These are phyloP conservation scores for Penicillium soppii DNA, from an alignment of 495 filamentous ascomycete genomes.

Conservation along the genomic window DNA sequence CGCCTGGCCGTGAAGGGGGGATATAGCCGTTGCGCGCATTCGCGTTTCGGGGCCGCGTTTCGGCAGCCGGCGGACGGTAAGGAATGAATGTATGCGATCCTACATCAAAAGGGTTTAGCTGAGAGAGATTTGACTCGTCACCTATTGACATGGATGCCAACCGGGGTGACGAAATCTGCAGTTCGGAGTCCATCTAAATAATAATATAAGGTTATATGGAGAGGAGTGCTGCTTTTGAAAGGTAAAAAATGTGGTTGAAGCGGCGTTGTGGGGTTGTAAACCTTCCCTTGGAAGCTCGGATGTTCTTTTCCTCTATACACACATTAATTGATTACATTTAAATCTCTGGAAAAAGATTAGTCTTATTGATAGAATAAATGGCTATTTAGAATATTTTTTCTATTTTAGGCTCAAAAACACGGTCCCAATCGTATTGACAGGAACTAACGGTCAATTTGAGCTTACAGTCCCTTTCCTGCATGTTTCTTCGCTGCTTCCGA, in stretches of 20 bases:
- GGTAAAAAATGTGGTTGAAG: conserved; percentile 29
- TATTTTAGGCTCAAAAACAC: background rate
- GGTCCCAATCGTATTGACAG: background rate
- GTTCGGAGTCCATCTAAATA: conserved; percentile 18
- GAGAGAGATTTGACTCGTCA: conserved; percentile 4
- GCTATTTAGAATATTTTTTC: too few species aligned
- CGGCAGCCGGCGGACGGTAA: conserved; percentile 14
- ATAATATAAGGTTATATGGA: conserved; percentile 4
- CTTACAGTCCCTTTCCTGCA: conserved; percentile 31
- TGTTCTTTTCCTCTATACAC: background rate
- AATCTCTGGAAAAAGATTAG: too few species aligned
- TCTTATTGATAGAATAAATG: too few species aligned
- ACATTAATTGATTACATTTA: too few species aligned
- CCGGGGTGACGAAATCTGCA: conserved; percentile 7
- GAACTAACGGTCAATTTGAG: background rate
- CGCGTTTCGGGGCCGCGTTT: conserved; percentile 13
- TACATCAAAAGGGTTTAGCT: conserved; percentile 18
- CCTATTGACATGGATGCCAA: conserved; percentile 6
- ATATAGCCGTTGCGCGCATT: conserved; percentile 13
- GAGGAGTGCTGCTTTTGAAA: conserved; percentile 20
- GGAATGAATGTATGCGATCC: conserved; percentile 26
- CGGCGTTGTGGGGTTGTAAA: conserved; percentile 15
- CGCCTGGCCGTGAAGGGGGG: conserved; percentile 4
- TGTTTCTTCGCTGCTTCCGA: conserved; percentile 57
- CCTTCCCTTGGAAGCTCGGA: conserved; percentile 7